phyloP scores from a whole-genome alignment of 23 red algal species.

The Gracilaria gracilis region DNA sequence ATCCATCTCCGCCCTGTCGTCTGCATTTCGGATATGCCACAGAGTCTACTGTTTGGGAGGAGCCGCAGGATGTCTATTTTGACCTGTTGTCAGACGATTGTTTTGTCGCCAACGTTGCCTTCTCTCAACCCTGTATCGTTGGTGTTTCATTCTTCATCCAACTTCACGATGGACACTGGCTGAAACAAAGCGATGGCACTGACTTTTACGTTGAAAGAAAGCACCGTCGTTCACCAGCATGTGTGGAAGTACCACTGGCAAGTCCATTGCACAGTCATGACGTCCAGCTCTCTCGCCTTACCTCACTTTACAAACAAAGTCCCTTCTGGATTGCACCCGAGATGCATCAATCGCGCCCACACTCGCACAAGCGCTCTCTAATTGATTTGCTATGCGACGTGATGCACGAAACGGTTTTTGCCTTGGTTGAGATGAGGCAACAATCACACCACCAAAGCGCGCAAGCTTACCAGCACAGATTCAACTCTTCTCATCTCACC shows the following conservation, averaged over 20 bases:
- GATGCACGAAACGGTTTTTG: constrained; percentile 54
- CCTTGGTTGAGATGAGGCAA: neutral
- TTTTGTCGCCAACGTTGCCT: neutral
- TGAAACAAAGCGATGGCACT: neutral
- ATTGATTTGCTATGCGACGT: neutral
- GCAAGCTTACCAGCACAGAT: neutral
- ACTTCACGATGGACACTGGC: constrained; percentile 28
- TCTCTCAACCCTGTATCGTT: neutral
- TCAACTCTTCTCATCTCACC: neutral
- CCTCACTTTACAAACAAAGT: constrained; percentile 47
- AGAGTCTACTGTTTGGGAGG: neutral
- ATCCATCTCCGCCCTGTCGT: neutral
- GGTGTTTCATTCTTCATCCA: constrained; percentile 70
- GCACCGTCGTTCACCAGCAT: neutral
- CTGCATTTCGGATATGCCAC: constrained; percentile 20
- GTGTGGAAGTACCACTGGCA: constrained; percentile 41
- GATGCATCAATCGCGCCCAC: neutral
- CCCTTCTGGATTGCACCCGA: constrained; percentile 70
- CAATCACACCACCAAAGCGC: neutral
- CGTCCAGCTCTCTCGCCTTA: neutral
- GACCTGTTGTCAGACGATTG: neutral
- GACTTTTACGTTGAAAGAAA: constrained; percentile 59
- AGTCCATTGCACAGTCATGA: neutral
- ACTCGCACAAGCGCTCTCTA: neutral
- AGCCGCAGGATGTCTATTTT: constrained; percentile 24